phyloP scores from a whole-genome alignment of 129 eudicot genomes.

The Deinandra increscens region DNA sequence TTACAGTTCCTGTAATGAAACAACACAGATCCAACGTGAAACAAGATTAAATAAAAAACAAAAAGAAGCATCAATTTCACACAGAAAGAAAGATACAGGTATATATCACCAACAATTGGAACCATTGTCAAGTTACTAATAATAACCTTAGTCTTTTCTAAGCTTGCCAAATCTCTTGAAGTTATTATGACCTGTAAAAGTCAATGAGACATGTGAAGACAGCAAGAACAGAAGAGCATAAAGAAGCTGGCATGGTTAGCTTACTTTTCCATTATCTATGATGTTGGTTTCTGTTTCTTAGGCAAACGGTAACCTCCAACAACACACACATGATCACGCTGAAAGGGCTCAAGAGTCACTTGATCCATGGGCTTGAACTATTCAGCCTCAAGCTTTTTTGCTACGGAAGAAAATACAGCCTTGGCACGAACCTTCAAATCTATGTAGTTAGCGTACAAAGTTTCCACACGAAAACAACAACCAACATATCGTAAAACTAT shows the following conservation, averaged over 20 bases:
- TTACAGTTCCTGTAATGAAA: slow-evolving; percentile 67
- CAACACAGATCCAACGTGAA: slow-evolving; percentile 15
- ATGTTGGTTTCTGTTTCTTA: slow-evolving; percentile 61
- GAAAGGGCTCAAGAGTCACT: slow-evolving; percentile 75
- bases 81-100: slow-evolving; percentile 49
- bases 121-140: slow-evolving; percentile 85
- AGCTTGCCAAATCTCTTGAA: slow-evolving; percentile 66
- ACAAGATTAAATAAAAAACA: neutral
- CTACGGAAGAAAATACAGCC: slow-evolving; percentile 81
- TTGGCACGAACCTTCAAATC: slow-evolving; percentile 83
- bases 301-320: slow-evolving; percentile 69
- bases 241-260: slow-evolving; percentile 25
- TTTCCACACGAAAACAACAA: neutral
- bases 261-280: slow-evolving; percentile 81
- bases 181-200: slow-evolving; percentile 81
- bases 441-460: slow-evolving; percentile 69
- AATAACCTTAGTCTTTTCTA: slow-evolving; percentile 74
- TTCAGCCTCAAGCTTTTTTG: slow-evolving; percentile 70
- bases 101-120: slow-evolving; percentile 86
- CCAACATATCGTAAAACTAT: neutral
- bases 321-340: slow-evolving; percentile 79
- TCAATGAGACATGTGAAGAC: slow-evolving; percentile 21
- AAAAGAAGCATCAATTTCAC: neutral
- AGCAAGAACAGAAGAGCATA: slow-evolving; percentile 20
- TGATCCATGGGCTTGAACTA: slow-evolving; percentile 76